Evolutionary conservation across 2,329 filamentous ascomycete genomes (phyloP).

Genomic region (Zasmidium cellare): DNA sequence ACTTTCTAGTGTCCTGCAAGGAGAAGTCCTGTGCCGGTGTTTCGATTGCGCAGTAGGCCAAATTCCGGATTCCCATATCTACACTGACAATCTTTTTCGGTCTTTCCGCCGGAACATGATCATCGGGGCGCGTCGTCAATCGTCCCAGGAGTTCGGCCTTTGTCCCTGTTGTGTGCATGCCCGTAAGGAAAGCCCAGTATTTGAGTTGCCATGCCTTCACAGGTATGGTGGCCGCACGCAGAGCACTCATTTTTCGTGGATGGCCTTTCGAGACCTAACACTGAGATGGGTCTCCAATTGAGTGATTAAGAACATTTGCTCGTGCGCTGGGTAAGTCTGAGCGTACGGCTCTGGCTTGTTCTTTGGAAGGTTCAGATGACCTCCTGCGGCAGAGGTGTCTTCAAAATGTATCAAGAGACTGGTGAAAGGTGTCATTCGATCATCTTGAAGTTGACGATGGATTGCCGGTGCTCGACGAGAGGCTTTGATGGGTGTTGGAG

Average conservation of each 20-base stretch:
- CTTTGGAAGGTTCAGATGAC: no score
- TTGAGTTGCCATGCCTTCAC: conserved; percentile 59
- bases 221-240: conserved; percentile 17
- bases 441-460: no score
- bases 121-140: conserved; percentile 10
- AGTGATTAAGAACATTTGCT: no score
- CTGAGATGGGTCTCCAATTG: no score
- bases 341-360: no score
- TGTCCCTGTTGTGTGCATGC: conserved; percentile 59
- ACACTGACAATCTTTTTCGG: conserved; percentile 66
- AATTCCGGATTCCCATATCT: conserved; percentile 81
- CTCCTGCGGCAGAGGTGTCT: no score
- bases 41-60: conserved; percentile 66
- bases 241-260: conserved; percentile 1
- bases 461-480: not conserved
- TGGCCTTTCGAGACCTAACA: no score
- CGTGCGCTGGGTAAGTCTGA: no score
- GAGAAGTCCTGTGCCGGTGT: conserved; percentile 12
- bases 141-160: conserved; percentile 54
- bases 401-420: no score
- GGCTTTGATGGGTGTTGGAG: not conserved
- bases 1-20: no score
- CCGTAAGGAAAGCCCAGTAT: conserved; percentile 61
- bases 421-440: no score
- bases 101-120: conserved; percentile 19